phyloP scores from a whole-genome alignment of 2,329 filamentous ascomycete genomes.

The Ceratocystis cubensis region DNA sequence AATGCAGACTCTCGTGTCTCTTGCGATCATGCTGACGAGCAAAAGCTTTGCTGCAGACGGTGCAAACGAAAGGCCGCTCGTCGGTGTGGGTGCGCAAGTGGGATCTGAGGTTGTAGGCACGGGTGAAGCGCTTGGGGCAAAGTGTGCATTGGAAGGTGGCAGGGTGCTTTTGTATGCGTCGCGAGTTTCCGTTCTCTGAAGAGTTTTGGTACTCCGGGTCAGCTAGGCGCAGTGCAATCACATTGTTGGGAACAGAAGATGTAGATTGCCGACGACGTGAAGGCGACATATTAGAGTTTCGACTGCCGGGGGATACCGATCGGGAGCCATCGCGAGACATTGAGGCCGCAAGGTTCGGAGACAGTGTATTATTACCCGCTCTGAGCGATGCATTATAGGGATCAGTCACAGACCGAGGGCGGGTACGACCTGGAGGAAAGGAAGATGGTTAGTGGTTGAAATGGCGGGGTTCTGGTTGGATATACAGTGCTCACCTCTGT shows the following conservation, averaged over 20 bases:
- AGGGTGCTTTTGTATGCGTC: constrained; percentile 92
- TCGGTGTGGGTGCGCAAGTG: constrained; percentile 94
- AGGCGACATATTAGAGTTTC: constrained; percentile 31
- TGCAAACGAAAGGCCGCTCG: constrained; percentile 93
- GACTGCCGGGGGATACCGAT: constrained; percentile 48
- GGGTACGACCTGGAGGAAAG: constrained; percentile 34
- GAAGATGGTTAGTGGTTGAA: constrained; percentile 17
- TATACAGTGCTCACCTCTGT: constrained; percentile 41
- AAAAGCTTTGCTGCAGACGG: constrained; percentile 92
- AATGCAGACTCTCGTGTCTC: constrained; percentile 89
- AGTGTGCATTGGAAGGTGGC: constrained; percentile 91
- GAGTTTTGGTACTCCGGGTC: constrained; percentile 71
- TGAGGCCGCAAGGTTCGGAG: constrained; percentile 37
- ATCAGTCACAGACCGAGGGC: constrained; percentile 46
- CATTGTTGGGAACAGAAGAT: constrained; percentile 48
- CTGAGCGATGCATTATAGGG: constrained; percentile 38
- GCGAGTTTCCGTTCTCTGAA: constrained; percentile 48
- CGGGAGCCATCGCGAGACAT: constrained; percentile 39
- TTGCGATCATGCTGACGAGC: constrained; percentile 95
- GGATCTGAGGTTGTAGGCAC: constrained; percentile 90
- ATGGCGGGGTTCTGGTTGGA: neutral
- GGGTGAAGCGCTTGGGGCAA: constrained; percentile 90
- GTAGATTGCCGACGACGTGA: constrained; percentile 46
- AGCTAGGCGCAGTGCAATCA: constrained; percentile 76
- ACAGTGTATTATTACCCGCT: constrained; percentile 28